These are phyloP conservation scores for Citrus hindsii DNA, from an alignment of 345 rosid genomes.

Conservation along the genomic window DNA sequence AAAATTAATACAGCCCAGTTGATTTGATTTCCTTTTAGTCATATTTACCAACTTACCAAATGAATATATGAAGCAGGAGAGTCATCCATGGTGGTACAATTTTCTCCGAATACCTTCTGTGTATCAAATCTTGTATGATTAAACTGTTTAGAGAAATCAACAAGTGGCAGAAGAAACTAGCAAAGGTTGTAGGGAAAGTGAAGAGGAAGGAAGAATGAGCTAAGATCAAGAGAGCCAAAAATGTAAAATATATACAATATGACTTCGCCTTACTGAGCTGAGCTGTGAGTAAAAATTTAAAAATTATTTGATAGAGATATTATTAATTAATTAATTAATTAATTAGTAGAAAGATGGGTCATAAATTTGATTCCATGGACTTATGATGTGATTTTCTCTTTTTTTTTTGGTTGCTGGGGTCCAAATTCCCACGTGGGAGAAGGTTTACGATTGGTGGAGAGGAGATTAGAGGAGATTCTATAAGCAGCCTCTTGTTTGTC, in stretches of 20 bases:
- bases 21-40: not conserved
- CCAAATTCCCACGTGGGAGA: slow-evolving; percentile 57
- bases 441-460: slow-evolving; percentile 57
- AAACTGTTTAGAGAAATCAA: not conserved
- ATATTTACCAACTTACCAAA: slow-evolving; percentile 32
- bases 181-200: not conserved
- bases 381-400: not conserved
- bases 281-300: not conserved
- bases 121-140: not conserved
- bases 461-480: slow-evolving; percentile 61
- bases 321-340: not conserved
- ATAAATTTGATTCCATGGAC: not conserved
- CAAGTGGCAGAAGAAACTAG: not conserved
- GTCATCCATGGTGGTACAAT: slow-evolving; percentile 35
- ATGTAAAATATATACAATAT: slow-evolving; percentile 2
- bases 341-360: not conserved
- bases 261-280: not conserved
- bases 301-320: not conserved
- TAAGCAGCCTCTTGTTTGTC: slow-evolving; percentile 10
- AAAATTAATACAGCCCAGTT: not conserved
- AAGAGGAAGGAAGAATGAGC: not conserved
- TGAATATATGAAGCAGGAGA: slow-evolving; percentile 65
- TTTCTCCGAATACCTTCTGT: not conserved
- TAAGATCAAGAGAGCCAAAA: slow-evolving; percentile 15
- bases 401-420: slow-evolving; percentile 21